phyloP scores from a whole-genome alignment of 2,329 filamentous ascomycete genomes.

The Fusarium guadeloupense region DNA sequence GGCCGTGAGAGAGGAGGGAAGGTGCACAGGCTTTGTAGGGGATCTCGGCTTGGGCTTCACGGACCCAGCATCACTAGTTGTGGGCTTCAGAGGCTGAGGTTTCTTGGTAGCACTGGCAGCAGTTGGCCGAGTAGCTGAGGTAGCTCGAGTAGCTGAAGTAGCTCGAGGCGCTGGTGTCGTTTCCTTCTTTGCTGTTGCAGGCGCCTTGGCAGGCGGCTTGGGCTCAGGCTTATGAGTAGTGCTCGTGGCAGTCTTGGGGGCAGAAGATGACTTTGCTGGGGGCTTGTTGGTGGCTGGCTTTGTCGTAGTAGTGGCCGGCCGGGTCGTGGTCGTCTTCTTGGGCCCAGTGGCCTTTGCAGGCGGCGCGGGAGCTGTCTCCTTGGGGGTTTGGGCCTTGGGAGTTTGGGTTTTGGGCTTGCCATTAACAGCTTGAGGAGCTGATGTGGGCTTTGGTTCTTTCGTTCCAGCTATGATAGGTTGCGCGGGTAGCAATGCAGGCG shows the following conservation, averaged over 20 bases:
- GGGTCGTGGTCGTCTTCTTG: slow-evolving; percentile 34
- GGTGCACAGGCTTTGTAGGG: slow-evolving; percentile 72
- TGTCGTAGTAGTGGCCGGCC: slow-evolving; percentile 39
- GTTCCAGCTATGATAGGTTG: slow-evolving; percentile 20
- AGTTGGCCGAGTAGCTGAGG: slow-evolving; percentile 43
- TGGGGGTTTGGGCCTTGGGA: slow-evolving; percentile 37
- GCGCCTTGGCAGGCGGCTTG: slow-evolving; percentile 45
- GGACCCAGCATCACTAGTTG: slow-evolving; percentile 54
- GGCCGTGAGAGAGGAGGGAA: slow-evolving; percentile 73
- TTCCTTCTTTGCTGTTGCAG: slow-evolving; percentile 48
- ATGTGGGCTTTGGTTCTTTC: slow-evolving; percentile 22
- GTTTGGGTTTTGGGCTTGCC: slow-evolving; percentile 41
- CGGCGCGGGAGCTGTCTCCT: slow-evolving; percentile 25
- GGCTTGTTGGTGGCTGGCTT: slow-evolving; percentile 35
- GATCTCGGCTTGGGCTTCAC: slow-evolving; percentile 72
- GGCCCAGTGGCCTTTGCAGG: slow-evolving; percentile 18
- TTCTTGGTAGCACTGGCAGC: slow-evolving; percentile 53
- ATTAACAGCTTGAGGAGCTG: slow-evolving; percentile 28
- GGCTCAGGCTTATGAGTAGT: slow-evolving; percentile 39
- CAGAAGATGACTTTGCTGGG: slow-evolving; percentile 33
- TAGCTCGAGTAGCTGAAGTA: slow-evolving; percentile 38
- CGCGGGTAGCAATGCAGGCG: slow-evolving; percentile 20
- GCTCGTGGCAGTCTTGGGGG: slow-evolving; percentile 37
- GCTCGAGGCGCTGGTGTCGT: slow-evolving; percentile 39
- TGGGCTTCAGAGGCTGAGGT: slow-evolving; percentile 53